A percentile compares a stretch with the other conserved stretches of the same genome.
phyloP scores from a whole-genome alignment of 1,139 yeast species.

The Debaryomyces subglobosus region DNA sequence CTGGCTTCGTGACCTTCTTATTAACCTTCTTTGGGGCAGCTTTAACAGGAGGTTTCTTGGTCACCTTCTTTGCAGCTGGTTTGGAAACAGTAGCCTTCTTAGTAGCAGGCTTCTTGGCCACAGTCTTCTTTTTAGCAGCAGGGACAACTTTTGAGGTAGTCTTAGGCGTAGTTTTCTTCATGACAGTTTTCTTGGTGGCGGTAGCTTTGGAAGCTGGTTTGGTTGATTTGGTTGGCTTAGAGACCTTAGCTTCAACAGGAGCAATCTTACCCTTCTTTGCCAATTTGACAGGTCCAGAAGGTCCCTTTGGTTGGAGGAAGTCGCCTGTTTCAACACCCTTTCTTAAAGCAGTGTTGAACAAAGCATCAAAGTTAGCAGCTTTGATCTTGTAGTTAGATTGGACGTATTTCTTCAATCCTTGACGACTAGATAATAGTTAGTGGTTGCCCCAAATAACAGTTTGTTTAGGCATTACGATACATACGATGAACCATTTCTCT shows the following conservation, averaged over 20 bases:
- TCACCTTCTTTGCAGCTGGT: slow-evolving; percentile 18
- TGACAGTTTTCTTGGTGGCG: slow-evolving; percentile 15
- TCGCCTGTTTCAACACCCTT: slow-evolving; percentile 80
- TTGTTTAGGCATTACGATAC: slow-evolving; percentile 23
- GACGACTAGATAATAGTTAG: slow-evolving; percentile 51
- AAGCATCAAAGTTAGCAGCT: slow-evolving; percentile 68
- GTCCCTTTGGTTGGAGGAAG: slow-evolving; percentile 86
- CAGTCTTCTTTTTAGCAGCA: slow-evolving; percentile 20
- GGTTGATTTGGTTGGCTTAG: slow-evolving; percentile 23
- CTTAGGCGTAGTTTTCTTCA: slow-evolving; percentile 9
- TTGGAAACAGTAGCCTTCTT: slow-evolving; percentile 13
- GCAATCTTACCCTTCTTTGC: slow-evolving; percentile 47
- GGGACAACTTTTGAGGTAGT: slow-evolving; percentile 15
- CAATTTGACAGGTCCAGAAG: slow-evolving; percentile 73
- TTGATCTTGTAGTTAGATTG: slow-evolving; percentile 62
- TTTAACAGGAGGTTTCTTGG: slow-evolving; percentile 17
- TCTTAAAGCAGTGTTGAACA: slow-evolving; percentile 78
- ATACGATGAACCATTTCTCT: slow-evolving; percentile 80
- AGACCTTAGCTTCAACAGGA: slow-evolving; percentile 20
- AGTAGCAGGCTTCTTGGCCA: slow-evolving; percentile 17
- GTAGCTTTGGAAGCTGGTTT: slow-evolving; percentile 15
- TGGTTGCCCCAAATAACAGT: slow-evolving; percentile 12
- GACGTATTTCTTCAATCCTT: slow-evolving; percentile 74
- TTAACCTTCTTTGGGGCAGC: slow-evolving; percentile 19
- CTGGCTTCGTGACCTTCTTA: slow-evolving; percentile 13